Evolutionary conservation across 108 stramenopile genomes (phyloP), one percentile per base, ranked within the genome.

Genomic region (Epithemia pelagica): DNA sequence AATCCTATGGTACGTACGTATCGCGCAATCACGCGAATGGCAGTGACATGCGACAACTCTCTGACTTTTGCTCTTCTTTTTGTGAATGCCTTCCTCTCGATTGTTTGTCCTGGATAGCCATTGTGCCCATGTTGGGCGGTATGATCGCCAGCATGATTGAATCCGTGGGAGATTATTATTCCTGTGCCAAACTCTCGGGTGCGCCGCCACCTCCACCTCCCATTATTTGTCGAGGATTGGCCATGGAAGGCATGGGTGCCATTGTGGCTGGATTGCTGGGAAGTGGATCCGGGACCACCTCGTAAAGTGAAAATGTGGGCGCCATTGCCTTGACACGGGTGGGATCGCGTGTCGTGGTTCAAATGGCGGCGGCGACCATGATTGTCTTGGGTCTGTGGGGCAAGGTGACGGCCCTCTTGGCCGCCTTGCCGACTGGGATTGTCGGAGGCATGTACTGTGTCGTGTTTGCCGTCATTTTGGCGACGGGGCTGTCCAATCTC

Each of bases 181-280:
- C 56, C 26, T 76, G 75, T 30, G 75, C 75, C 22, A 58, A 52
- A 20, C 30, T 76, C 0, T 52, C 56, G 61, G 75, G 75, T 2
- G 75, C 75, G 10, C 75, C 75, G 2, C 75, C 75, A 8, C 75
- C 75, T 19, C 71, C 75, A 20, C 58, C 70, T 58, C 70, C 70
- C 27, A 75, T 75, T 30, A 70, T 75, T 28, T 55, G 64, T 2
- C 70, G 75, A 24, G 75, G 75, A n/a, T 59, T 76, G 1, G 75
- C 60, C 28, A 24, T 57, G 19, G 75, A 76, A 53, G 75, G 70
- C 20, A 76, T 76, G 52, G 75, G 75, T 55, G 70, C 71, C 27
- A 20, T 76, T 31, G 31, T 76, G 25, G 29, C 65, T 7, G 75
- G 75, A 21, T 32, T 76, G 24, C n/a, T 68, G 37, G 75, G 75